phyloP scores from a whole-genome alignment of 2,329 filamentous ascomycete species.

The Cryphonectria nitschkei region DNA sequence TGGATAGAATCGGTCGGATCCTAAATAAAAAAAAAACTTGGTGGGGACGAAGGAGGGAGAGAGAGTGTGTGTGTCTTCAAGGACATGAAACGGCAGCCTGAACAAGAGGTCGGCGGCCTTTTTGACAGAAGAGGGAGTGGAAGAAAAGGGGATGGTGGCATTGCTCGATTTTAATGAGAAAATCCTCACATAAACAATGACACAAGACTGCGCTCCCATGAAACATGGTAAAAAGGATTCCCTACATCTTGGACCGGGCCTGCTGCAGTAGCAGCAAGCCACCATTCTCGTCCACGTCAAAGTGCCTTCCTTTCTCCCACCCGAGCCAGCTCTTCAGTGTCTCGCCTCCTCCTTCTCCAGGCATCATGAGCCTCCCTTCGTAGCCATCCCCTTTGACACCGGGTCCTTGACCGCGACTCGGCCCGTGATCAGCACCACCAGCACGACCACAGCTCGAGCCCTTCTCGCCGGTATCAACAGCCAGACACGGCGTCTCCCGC shows the following conservation, averaged over 20 bases:
- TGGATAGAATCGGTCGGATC: neutral
- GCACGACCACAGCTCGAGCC: constrained; percentile 20
- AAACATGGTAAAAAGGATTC: no score
- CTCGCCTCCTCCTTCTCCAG: constrained; percentile 75
- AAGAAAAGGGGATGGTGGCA: neutral
- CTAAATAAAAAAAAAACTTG: neutral
- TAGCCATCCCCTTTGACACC: constrained; percentile 73
- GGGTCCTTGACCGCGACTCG: constrained; percentile 62
- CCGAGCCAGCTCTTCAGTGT: constrained; percentile 74
- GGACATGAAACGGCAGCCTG: neutral
- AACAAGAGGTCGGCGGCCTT: neutral
- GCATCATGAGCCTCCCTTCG: constrained; percentile 57
- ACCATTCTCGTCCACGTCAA: constrained; percentile 62
- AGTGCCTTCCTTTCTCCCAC: constrained; percentile 74
- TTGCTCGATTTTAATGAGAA: neutral
- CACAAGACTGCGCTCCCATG: neutral
- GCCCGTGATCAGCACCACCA: constrained; percentile 32
- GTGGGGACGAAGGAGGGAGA: neutral
- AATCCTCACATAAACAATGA: neutral
- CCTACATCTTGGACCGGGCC: constrained; percentile 49
- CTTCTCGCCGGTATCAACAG: constrained; percentile 53
- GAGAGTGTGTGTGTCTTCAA: neutral
- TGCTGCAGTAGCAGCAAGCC: constrained; percentile 59
- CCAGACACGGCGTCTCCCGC: constrained; percentile 68
- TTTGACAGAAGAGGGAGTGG: neutral